Conservation (phyloP, 2,329 filamentous ascomycete genomes). For the Stagonosporopsis vannaccii region DNA sequence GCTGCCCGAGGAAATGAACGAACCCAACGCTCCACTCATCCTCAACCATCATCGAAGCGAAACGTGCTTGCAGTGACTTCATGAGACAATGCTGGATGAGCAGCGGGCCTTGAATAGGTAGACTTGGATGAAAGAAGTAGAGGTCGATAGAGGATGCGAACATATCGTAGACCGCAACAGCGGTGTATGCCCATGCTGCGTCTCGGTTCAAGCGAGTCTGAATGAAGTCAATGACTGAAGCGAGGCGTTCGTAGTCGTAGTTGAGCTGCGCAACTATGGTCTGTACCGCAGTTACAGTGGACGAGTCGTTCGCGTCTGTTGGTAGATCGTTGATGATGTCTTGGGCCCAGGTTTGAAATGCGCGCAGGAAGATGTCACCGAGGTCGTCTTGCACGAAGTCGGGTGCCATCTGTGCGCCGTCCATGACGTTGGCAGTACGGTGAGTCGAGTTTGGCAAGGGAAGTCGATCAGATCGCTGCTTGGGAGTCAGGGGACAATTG, state of each 20-base stretch:
- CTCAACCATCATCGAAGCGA: background rate
- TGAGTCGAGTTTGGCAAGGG: background rate
- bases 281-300: background rate
- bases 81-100: constrained; percentile 1
- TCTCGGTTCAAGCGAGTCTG: constrained; percentile 4
- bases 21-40: constrained; percentile 5
- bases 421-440: no score
- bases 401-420: background rate
- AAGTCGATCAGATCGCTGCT: no score
- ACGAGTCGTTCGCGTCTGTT: background rate
- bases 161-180: background rate
- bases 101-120: background rate
- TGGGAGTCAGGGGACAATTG: no score
- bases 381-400: background rate
- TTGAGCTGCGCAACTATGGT: background rate
- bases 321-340: background rate
- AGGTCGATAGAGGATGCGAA: background rate
- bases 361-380: background rate
- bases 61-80: background rate
- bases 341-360: background rate
- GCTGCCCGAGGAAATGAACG: constrained; percentile 7
- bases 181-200: background rate
- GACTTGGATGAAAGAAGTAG: background rate
- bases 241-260: background rate
- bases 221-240: constrained; percentile 1